These are phyloP conservation scores for Cyanophora paradoxa DNA, from an alignment of 78 protist genomes.

Conservation along the genomic window DNA sequence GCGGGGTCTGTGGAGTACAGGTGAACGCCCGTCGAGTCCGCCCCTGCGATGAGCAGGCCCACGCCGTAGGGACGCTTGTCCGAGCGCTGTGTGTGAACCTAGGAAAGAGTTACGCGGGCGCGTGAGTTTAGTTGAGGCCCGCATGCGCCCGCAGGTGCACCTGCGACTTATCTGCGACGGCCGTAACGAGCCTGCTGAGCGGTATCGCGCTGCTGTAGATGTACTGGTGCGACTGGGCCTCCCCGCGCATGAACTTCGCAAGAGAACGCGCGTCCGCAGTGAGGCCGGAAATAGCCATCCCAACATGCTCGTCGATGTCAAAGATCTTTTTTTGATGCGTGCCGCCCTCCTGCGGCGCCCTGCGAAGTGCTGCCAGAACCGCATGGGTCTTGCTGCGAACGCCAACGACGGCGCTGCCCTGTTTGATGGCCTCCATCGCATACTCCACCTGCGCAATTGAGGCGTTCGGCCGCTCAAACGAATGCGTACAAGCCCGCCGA, in stretches of 20 bases:
- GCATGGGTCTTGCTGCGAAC: constrained; percentile 56
- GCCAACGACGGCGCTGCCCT: constrained; percentile 85
- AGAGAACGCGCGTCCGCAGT: constrained; percentile 76
- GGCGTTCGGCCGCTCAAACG: too few relatives aligned
- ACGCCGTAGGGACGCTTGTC: constrained; percentile 94
- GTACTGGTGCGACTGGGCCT: constrained; percentile 73
- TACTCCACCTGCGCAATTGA: constrained; percentile 88
- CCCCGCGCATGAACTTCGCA: constrained; percentile 71
- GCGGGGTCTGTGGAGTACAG: constrained; percentile 86
- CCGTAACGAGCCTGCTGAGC: constrained; percentile 63
- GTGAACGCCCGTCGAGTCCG: constrained; percentile 73
- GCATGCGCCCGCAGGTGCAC: background rate
- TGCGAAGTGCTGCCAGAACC: constrained; percentile 73
- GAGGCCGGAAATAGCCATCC: constrained; percentile 79
- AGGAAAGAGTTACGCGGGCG: constrained; percentile 8
- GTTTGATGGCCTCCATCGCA: constrained; percentile 97
- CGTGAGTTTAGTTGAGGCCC: background rate
- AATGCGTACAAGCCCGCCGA: too few relatives aligned
- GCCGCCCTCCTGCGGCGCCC: constrained; percentile 79
- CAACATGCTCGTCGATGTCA: constrained; percentile 84
- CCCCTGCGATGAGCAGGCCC: constrained; percentile 89
- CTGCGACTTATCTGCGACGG: constrained; percentile 68
- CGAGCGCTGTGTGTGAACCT: constrained; percentile 72
- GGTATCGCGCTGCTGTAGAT: constrained; percentile 71
- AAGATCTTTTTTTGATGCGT: constrained; percentile 84